Evolutionary conservation across 208 protist species (phyloP).

Genomic region (Trypanosoma grayi): DNA sequence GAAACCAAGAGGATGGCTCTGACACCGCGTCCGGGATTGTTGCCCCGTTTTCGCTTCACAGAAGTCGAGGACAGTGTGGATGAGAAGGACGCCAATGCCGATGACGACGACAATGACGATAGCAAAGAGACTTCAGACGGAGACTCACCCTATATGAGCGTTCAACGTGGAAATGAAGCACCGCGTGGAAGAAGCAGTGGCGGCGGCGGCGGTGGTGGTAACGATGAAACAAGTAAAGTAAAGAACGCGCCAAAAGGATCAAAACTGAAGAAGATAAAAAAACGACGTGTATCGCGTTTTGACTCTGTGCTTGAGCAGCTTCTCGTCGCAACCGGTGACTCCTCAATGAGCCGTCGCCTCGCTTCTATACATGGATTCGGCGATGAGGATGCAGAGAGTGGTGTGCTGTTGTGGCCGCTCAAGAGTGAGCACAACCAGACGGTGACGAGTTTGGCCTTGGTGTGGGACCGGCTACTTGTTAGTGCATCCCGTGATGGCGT

Average conservation of each 20-base stretch:
- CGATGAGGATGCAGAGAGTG: neutral
- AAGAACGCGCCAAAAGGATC: neutral
- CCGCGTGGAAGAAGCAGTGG: too few species aligned
- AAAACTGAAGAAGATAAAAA: constrained; percentile 7
- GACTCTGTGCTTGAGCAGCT: constrained; percentile 2
- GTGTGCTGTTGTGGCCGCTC: constrained; percentile 44
- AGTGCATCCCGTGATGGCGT: constrained; percentile 52
- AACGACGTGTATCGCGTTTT: constrained; percentile 2
- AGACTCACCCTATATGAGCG: too few species aligned
- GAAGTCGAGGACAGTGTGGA: too few species aligned
- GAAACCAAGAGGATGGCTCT: too few species aligned
- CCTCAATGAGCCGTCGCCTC: constrained; percentile 1
- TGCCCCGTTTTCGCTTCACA: too few species aligned
- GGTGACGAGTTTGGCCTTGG: constrained; percentile 45
- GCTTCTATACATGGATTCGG: neutral
- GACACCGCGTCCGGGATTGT: too few species aligned
- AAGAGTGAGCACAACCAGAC: constrained; percentile 43
- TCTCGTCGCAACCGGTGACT: neutral
- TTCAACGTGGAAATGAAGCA: too few species aligned
- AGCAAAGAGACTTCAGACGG: too few species aligned
- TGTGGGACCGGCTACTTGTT: constrained; percentile 61
- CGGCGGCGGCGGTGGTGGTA: neutral
- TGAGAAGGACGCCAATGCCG: too few species aligned
- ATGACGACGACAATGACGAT: too few species aligned
- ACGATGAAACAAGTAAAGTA: neutral